Conservation (phyloP, 2,329 filamentous ascomycete species). For the Trichoderma sp. region DNA sequence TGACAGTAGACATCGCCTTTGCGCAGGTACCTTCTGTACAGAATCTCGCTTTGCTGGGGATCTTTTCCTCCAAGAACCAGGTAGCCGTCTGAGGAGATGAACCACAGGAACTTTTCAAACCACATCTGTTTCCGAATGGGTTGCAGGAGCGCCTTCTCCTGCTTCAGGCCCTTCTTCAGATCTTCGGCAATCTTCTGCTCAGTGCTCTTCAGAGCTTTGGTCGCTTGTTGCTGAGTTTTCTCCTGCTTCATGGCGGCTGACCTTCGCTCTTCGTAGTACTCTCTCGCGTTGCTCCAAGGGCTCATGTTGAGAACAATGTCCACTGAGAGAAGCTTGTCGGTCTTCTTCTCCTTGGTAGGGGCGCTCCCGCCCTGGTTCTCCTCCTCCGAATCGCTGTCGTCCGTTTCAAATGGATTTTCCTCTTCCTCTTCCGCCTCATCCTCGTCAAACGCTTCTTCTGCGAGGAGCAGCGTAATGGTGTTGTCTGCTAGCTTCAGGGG, state of each 20-base stretch:
- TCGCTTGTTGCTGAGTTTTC: constrained; percentile 80
- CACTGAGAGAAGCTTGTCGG: constrained; percentile 64
- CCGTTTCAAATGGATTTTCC: constrained; percentile 60
- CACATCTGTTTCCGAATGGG: constrained; percentile 83
- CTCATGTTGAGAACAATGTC: constrained; percentile 83
- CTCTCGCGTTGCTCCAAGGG: constrained; percentile 85
- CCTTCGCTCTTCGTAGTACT: constrained; percentile 90
- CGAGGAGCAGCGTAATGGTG: constrained; percentile 76
- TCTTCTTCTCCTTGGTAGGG: constrained; percentile 44
- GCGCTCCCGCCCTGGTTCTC: constrained; percentile 40
- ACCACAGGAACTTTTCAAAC: constrained; percentile 98
- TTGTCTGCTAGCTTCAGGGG: constrained; percentile 92
- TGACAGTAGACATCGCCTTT: constrained; percentile 93
- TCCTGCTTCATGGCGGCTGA: constrained; percentile 82
- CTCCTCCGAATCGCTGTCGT: constrained; percentile 58
- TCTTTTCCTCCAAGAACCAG: constrained; percentile 89
- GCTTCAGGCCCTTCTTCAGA: constrained; percentile 83
- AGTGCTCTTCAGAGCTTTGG: constrained; percentile 82
- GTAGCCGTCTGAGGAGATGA: constrained; percentile 94
- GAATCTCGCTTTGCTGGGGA: constrained; percentile 82
- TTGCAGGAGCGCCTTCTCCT: constrained; percentile 85
- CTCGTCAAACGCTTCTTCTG: constrained; percentile 67
- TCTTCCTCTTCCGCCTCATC: constrained; percentile 56
- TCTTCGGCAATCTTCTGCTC: constrained; percentile 86
- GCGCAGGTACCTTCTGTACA: constrained; percentile 84